Percentiles rank a stretch among this genome's conserved stretches.
Conservation (phyloP, 1,284 basidiomycete species). For the Leccinum griseonigrum region DNA sequence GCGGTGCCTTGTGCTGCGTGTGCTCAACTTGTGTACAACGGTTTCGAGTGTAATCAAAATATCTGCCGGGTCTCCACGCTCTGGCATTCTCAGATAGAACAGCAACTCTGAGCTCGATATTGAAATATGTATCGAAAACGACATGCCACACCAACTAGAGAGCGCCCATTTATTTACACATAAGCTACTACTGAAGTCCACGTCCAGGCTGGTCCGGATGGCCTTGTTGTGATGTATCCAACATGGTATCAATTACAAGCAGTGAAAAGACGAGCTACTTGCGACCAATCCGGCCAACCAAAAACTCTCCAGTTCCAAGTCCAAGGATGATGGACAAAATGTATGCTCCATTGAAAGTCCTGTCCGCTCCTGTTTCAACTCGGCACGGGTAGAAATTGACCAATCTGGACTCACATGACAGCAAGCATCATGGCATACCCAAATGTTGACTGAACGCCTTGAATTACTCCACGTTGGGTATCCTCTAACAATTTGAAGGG, state of each 20-base stretch:
- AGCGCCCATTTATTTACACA: background rate
- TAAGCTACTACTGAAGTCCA: background rate
- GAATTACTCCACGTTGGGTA: constrained; percentile 57
- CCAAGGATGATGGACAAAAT: constrained; percentile 64
- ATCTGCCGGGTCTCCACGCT: background rate
- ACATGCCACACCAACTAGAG: background rate
- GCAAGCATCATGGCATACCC: constrained; percentile 66
- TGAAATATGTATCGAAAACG: background rate
- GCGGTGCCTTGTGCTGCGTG: background rate
- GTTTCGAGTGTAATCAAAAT: background rate
- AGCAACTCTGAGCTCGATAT: background rate
- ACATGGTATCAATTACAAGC: background rate
- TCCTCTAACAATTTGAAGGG: constrained; percentile 64
- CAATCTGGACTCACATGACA: constrained; percentile 55
- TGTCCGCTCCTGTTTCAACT: constrained; percentile 29
- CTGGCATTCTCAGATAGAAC: background rate
- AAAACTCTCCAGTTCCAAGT: constrained; percentile 60
- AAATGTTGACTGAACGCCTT: constrained; percentile 55
- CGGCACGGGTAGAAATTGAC: background rate
- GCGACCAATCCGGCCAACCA: constrained; percentile 56
- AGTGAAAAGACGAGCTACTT: constrained; percentile 8
- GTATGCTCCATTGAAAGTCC: constrained; percentile 73
- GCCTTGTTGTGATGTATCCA: background rate
- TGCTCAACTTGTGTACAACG: background rate
- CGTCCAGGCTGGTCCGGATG: background rate